A percentile compares a stretch with the other conserved stretches of the same genome.
phyloP scores from a whole-genome alignment of 2,329 filamentous ascomycete species.

The Trichophyton verrucosum region DNA sequence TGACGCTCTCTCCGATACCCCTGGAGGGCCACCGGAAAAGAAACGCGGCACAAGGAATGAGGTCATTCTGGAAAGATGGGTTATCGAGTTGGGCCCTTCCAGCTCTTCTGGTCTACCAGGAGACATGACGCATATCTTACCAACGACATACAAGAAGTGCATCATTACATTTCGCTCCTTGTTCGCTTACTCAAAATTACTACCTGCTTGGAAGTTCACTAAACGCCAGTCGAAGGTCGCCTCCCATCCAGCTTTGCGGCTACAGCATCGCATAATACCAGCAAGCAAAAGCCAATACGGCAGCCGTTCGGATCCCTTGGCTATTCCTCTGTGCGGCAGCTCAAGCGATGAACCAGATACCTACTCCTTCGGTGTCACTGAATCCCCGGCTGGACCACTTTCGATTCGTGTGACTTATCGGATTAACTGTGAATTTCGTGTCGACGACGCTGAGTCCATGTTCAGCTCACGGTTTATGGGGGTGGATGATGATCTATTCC shows the following conservation, averaged over 20 bases:
- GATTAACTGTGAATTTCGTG: constrained; percentile 75
- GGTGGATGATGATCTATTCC: constrained; percentile 75
- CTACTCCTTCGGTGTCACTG: constrained; percentile 70
- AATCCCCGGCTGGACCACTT: constrained; percentile 75
- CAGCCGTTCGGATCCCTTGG: constrained; percentile 54
- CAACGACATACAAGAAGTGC: constrained; percentile 91
- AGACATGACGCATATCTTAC: constrained; percentile 50
- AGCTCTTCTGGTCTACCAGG: constrained; percentile 19
- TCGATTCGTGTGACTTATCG: constrained; percentile 73
- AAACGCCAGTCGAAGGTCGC: constrained; percentile 60
- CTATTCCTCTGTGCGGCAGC: constrained; percentile 55
- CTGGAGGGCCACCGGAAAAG: constrained; percentile 14
- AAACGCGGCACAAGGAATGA: constrained; percentile 41
- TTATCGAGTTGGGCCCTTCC: constrained; percentile 60
- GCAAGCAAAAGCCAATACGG: constrained; percentile 40
- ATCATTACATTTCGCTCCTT: constrained; percentile 89
- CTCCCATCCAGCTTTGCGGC: constrained; percentile 50
- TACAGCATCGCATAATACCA: constrained; percentile 67
- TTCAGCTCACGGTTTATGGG: constrained; percentile 90
- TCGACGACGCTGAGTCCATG: constrained; percentile 82
- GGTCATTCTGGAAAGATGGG: constrained; percentile 84
- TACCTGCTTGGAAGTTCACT: constrained; percentile 78
- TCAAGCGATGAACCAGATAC: constrained; percentile 55
- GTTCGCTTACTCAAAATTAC: constrained; percentile 65
- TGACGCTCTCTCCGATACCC: constrained; percentile 61